Percentiles rank a stretch among this genome's conserved stretches.
Evolutionary conservation across 1,284 basidiomycete species (phyloP).

Genomic region (Trametes polyzona): DNA sequence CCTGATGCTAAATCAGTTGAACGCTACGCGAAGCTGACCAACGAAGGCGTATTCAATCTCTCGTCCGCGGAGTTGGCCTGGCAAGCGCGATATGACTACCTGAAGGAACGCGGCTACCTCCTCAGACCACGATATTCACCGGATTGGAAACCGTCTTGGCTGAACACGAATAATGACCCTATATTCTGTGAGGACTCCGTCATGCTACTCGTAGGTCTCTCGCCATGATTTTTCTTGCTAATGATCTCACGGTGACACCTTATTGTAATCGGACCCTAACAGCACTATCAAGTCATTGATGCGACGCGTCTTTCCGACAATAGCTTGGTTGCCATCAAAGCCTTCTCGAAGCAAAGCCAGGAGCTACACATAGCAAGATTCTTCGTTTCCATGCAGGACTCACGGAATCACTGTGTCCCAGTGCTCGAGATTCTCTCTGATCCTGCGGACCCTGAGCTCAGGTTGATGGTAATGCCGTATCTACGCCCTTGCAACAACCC

Average conservation of each 20-base stretch:
- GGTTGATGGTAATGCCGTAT: constrained; percentile 33
- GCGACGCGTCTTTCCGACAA: constrained; percentile 23
- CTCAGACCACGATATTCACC: constrained; percentile 10
- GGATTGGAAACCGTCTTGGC: constrained; percentile 5
- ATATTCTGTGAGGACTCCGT: constrained; percentile 11
- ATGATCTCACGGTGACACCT: too few relatives aligned
- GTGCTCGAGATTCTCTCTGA: constrained; percentile 26
- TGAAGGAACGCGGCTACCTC: constrained; percentile 5
- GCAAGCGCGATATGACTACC: not conserved
- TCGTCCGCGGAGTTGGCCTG: not conserved
- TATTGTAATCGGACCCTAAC: not conserved
- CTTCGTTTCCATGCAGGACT: constrained; percentile 8
- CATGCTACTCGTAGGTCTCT: not conserved
- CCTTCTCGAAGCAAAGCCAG: not conserved
- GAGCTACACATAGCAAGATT: constrained; percentile 21
- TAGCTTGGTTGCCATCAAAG: constrained; percentile 29
- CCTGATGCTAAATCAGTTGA: not conserved
- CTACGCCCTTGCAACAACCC: constrained; percentile 30
- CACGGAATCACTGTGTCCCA: constrained; percentile 25
- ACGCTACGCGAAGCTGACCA: not conserved
- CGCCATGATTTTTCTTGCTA: too few relatives aligned
- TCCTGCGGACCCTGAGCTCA: constrained; percentile 7
- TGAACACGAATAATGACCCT: not conserved
- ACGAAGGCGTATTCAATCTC: not conserved
- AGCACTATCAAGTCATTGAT: constrained; percentile 26